phyloP scores from a whole-genome alignment of 2,329 filamentous ascomycete genomes.

The Cercospora janseana region DNA sequence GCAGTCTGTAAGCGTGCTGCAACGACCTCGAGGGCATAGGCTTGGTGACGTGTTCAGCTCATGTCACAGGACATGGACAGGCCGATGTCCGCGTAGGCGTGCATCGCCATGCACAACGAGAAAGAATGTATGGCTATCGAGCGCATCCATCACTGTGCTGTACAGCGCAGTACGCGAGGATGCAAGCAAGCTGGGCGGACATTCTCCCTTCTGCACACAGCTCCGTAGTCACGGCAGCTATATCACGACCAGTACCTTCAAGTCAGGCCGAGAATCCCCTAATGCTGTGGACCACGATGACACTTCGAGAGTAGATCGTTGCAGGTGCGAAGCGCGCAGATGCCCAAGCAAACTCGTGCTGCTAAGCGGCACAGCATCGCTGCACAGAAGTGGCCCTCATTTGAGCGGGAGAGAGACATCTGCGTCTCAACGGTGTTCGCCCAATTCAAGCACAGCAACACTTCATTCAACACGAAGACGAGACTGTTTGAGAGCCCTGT shows the following conservation, averaged over 20 bases:
- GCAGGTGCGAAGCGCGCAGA: neutral
- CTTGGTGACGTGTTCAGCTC: neutral
- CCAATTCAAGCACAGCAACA: conserved; percentile 2
- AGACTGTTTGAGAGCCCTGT: no score
- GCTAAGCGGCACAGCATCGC: no score
- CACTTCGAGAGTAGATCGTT: neutral
- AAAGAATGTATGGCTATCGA: no score
- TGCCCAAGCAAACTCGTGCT: no score
- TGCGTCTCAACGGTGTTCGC: neutral
- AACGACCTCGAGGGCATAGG: neutral
- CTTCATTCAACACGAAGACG: neutral
- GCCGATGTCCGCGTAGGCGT: neutral
- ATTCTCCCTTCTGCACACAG: neutral
- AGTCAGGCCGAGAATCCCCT: neutral
- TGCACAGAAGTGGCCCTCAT: neutral
- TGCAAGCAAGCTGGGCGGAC: neutral
- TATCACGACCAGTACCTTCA: neutral
- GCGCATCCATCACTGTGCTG: no score
- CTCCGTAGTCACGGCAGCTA: neutral
- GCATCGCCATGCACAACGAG: neutral
- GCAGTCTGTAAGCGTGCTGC: neutral
- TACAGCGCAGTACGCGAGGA: neutral
- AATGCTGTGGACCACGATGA: neutral
- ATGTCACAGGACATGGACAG: neutral
- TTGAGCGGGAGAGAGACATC: neutral